A percentile compares a stretch with the other conserved stretches of the same genome.
These are phyloP conservation scores for Colletotrichum phormii DNA, from an alignment of 2,329 filamentous ascomycete species.

Conservation along the genomic window DNA sequence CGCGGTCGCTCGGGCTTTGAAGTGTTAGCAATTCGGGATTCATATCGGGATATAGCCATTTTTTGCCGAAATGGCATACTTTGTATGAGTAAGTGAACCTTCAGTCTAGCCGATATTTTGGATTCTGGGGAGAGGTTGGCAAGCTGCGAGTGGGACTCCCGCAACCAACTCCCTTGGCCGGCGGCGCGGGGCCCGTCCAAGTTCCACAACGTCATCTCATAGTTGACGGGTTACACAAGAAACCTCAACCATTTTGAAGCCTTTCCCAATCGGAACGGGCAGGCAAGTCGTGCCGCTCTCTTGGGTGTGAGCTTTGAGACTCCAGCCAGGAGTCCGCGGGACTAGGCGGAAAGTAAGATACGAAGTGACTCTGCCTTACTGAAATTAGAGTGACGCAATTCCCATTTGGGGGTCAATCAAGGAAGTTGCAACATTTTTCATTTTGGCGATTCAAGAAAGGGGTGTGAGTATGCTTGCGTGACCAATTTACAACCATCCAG, in stretches of 20 bases:
- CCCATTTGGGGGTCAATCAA: neutral
- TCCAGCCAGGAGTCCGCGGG: neutral
- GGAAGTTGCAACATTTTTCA: neutral
- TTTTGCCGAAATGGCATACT: neutral
- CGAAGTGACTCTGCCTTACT: neutral
- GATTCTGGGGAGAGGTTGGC: too few relatives aligned
- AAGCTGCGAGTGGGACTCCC: neutral
- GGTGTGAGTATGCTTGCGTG: neutral
- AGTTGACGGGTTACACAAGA: conserved; percentile 7
- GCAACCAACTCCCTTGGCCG: conserved; percentile 1
- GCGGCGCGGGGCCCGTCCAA: neutral
- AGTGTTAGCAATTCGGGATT: neutral
- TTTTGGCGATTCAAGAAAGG: conserved; percentile 1
- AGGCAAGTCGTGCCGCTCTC: neutral
- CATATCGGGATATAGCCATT: neutral
- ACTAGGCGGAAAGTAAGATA: neutral
- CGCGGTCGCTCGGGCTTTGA: neutral
- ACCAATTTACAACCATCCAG: neutral
- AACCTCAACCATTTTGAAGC: neutral
- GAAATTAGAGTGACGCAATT: neutral
- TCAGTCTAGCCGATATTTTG: neutral
- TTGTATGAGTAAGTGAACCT: neutral
- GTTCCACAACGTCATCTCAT: neutral
- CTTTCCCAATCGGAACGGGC: neutral
- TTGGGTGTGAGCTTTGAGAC: neutral